phyloP scores from a whole-genome alignment of 2,329 filamentous ascomycete species.

The Xylaria sp. region DNA sequence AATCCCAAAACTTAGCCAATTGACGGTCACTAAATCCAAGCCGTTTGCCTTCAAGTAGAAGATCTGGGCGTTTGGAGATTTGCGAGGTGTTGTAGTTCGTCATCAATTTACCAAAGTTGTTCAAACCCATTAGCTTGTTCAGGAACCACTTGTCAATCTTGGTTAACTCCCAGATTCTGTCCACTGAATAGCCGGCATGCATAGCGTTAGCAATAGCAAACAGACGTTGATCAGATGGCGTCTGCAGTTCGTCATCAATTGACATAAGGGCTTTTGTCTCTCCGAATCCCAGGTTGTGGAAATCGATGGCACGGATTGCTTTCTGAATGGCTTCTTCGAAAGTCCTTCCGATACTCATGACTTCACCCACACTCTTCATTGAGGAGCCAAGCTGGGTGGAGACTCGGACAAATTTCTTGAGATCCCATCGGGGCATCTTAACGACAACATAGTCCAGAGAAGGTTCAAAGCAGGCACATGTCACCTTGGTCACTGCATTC shows the following conservation, averaged over 20 bases:
- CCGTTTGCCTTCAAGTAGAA: conserved; percentile 86
- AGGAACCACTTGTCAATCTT: conserved; percentile 99
- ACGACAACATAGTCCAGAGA: conserved; percentile 98
- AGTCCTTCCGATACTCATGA: conserved; percentile 96
- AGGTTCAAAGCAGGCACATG: conserved; percentile 97
- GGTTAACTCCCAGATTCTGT: conserved; percentile 98
- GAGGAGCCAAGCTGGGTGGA: conserved; percentile 95
- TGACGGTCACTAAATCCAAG: conserved; percentile 95
- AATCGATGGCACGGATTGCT: conserved; percentile 93
- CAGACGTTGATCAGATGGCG: conserved; percentile 93
- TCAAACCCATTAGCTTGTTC: conserved; percentile 86
- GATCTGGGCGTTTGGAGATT: conserved; percentile 64
- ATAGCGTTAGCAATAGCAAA: conserved; percentile 99
- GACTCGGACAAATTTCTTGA: conserved; percentile 98
- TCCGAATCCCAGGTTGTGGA: conserved; percentile 93
- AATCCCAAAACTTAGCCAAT: conserved; percentile 91
- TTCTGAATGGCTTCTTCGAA: conserved; percentile 99
- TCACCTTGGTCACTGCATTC: conserved; percentile 94
- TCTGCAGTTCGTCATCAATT: conserved; percentile 94
- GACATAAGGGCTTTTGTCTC: conserved; percentile 92
- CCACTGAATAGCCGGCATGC: conserved; percentile 89
- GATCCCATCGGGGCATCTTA: conserved; percentile 98
- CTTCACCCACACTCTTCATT: conserved; percentile 99
- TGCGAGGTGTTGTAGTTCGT: conserved; percentile 68
- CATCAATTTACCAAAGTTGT: conserved; percentile 85